Percentiles rank a stretch among this genome's conserved stretches.
These are phyloP conservation scores for Blastobotrys attinorum DNA, from an alignment of 805 yeast species.

Conservation along the genomic window DNA sequence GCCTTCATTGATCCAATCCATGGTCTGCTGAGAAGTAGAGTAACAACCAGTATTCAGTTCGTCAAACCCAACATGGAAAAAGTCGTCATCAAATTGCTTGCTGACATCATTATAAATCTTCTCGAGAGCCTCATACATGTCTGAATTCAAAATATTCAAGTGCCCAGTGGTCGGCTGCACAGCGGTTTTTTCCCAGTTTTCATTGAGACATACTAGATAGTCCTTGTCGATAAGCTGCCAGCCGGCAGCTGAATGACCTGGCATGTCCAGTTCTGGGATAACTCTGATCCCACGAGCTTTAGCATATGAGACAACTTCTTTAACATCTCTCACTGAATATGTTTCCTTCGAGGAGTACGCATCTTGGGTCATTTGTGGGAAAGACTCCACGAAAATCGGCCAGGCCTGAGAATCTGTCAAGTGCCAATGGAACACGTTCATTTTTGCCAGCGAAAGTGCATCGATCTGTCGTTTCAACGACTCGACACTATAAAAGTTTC, in stretches of 20 bases:
- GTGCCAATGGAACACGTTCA: constrained; percentile 37
- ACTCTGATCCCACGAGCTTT: constrained; percentile 31
- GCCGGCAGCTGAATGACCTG: constrained; percentile 36
- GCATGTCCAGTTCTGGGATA: constrained; percentile 35
- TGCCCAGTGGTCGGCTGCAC: constrained; percentile 37
- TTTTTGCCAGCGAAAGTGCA: constrained; percentile 30
- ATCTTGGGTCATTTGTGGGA: constrained; percentile 33
- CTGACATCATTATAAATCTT: constrained; percentile 30
- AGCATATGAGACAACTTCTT: constrained; percentile 29
- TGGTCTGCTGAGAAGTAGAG: constrained; percentile 21
- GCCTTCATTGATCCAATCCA: constrained; percentile 26
- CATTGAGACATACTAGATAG: constrained; percentile 28
- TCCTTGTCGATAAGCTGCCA: constrained; percentile 28
- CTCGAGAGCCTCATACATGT: constrained; percentile 28
- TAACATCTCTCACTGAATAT: constrained; percentile 27
- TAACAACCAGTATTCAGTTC: constrained; percentile 31
- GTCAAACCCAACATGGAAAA: constrained; percentile 36
- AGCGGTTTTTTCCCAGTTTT: constrained; percentile 27
- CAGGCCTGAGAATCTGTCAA: constrained; percentile 34
- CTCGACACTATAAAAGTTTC: constrained; percentile 29
- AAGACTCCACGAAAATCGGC: constrained; percentile 30
- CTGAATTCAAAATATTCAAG: constrained; percentile 28
- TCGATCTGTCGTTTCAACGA: constrained; percentile 31
- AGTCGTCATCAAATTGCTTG: constrained; percentile 27
- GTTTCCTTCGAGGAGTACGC: constrained; percentile 31